phyloP scores from a whole-genome alignment of 306 rosid genomes.

The Vigna hirtella region DNA sequence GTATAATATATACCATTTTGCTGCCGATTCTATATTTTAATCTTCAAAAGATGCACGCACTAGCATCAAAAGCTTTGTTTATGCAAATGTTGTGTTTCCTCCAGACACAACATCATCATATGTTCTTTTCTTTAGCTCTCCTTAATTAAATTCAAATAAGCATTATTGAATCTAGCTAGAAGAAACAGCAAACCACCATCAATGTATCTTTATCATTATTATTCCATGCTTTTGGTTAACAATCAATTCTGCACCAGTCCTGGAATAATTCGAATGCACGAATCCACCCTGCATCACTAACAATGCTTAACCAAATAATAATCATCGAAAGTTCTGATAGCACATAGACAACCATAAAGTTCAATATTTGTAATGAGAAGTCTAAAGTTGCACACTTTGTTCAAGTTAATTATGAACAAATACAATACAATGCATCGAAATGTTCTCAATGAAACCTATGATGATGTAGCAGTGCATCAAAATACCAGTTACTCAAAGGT shows the following conservation, averaged over 20 bases:
- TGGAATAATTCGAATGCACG: conserved; percentile 18
- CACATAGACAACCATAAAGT: conserved; percentile 37
- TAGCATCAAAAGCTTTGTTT: conserved; percentile 18
- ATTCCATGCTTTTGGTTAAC: conserved; percentile 33
- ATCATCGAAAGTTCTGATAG: conserved; percentile 19
- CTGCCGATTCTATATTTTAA: neutral
- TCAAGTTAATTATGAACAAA: conserved; percentile 17
- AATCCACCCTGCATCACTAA: conserved; percentile 38
- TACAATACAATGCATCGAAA: conserved; percentile 1
- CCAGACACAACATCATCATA: conserved; percentile 31
- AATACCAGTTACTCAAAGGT: neutral
- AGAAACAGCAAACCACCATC: conserved; percentile 29
- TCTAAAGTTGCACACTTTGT: conserved; percentile 31
- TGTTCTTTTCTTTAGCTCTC: conserved; percentile 21
- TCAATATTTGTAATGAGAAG: neutral
- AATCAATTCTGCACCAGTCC: conserved; percentile 37
- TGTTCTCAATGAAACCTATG: conserved; percentile 23
- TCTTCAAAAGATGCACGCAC: neutral
- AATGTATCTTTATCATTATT: conserved; percentile 38
- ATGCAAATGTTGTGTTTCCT: conserved; percentile 39
- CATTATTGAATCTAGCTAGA: conserved; percentile 29
- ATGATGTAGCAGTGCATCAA: neutral
- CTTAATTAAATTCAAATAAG: conserved; percentile 13
- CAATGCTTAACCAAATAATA: conserved; percentile 20
- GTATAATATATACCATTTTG: conserved; percentile 16